Base-by-base conservation (phyloP, 129 eudicot genomes). In the Solidago caesia region DNA sequence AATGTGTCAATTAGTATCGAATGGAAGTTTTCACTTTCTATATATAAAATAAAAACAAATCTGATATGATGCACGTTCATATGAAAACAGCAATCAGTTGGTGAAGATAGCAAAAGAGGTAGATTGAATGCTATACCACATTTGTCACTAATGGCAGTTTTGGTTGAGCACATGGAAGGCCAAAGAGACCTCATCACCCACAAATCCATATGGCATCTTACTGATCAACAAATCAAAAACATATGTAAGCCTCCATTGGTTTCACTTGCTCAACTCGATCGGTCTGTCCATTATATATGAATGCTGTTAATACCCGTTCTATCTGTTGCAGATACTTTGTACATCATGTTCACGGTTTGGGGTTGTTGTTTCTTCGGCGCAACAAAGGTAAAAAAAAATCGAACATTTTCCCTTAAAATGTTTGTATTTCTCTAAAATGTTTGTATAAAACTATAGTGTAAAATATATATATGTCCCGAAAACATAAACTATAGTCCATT, bases 321-420 rank as follows among this genome's bases (percentile, higher is more conserved):
- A 9, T 44, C 16, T 61, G 71, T 70, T 69, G 68, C 47, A 92
- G 97, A 92, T 77, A 85, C 93, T 10, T 82, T 92, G 33, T 92
- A 92, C 85, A 89, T 89, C 75, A 92, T 92, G 98, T 92, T 92
- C 78, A 92, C 94, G 1, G 73, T 76, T 65, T 92, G 98, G 96
- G 96, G 98, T 25, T 92, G 98, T 68, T 92, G 96, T 69, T 87
- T 92, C 89, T 92, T 89, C 66, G 91, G 98, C 77, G 64, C 98
- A 13, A 84, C 91, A 60, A 89, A 89, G 81, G 98, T 92, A 77
- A 80, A 80, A 15, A 80, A 15, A 4, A 6, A 13, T 0, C 5
- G 0, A 4, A 1, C 1, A 12, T 33, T 44, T 59, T 77, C 26
- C 15, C 7, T n/a, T 16, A 44, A 3, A 5, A n/a, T 78, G 66